Conservation (phyloP, 768 basidiomycete genomes). For the Suillus discolor region DNA sequence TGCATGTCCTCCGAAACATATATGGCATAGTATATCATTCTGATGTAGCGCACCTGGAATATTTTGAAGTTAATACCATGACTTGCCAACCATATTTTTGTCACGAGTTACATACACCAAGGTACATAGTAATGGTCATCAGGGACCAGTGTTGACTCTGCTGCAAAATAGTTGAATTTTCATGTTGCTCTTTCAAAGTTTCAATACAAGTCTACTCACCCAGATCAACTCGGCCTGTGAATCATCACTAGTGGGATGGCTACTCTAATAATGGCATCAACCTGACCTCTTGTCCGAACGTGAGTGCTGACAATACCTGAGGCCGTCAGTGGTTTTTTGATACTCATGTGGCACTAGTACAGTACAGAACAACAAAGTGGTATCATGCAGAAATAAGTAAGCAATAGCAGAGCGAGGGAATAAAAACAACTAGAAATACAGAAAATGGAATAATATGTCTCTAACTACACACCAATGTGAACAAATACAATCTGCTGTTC, state of each 20-base stretch:
- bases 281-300: background rate
- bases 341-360: no score
- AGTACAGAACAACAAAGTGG: no score
- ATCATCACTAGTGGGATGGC: background rate
- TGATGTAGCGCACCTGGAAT: background rate
- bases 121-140: background rate
- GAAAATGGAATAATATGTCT: no score
- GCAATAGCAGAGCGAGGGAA: no score
- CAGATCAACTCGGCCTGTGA: background rate
- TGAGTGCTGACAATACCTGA: background rate
- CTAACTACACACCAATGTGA: no score
- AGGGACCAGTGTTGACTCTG: background rate
- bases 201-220: background rate
- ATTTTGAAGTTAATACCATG: background rate
- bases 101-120: background rate
- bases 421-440: no score
- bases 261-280: background rate
- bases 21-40: background rate
- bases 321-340: background rate
- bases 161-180: background rate
- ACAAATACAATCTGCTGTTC: no score
- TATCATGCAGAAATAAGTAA: no score
- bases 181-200: no score
- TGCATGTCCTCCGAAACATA: background rate
- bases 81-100: background rate